Percentiles rank a stretch among this genome's conserved stretches.
Evolutionary conservation across 192 early-diverging fungal genomes (phyloP).

Genomic region (Umbelopsis ramanniana): DNA sequence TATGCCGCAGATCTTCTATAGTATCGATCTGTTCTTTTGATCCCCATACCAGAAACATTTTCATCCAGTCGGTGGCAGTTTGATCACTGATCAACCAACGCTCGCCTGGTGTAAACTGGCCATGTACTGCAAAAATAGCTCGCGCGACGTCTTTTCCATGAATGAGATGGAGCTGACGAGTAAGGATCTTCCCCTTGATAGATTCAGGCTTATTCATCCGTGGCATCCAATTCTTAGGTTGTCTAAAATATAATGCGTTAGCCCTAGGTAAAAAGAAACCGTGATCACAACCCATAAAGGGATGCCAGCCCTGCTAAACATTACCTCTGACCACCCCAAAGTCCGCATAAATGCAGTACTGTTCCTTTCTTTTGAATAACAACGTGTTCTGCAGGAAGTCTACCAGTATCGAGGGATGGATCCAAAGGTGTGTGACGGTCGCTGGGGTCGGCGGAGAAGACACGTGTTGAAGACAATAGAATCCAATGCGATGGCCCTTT

Average conservation of each 20-base stretch:
- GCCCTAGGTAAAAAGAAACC: too few relatives aligned
- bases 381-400: constrained; percentile 42
- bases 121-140: constrained; percentile 50
- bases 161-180: constrained; percentile 57
- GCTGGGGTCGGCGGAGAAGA: constrained; percentile 30
- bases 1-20: constrained; percentile 15
- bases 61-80: constrained; percentile 60
- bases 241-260: background rate
- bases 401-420: constrained; percentile 36
- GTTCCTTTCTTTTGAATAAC: constrained; percentile 41
- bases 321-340: constrained; percentile 54
- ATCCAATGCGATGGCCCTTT: constrained; percentile 31
- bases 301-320: background rate
- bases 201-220: constrained; percentile 50
- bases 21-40: constrained; percentile 27
- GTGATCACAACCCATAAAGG: too few relatives aligned
- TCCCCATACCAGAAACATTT: constrained; percentile 35
- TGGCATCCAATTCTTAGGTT: constrained; percentile 59
- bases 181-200: constrained; percentile 29
- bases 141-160: constrained; percentile 66
- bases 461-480: constrained; percentile 43
- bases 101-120: constrained; percentile 34
- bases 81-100: constrained; percentile 65
- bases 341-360: constrained; percentile 61
- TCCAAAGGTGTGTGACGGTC: constrained; percentile 42